Evolutionary conservation across 2,329 filamentous ascomycete genomes (phyloP).

Genomic region (Metarhizium anisopliae): DNA sequence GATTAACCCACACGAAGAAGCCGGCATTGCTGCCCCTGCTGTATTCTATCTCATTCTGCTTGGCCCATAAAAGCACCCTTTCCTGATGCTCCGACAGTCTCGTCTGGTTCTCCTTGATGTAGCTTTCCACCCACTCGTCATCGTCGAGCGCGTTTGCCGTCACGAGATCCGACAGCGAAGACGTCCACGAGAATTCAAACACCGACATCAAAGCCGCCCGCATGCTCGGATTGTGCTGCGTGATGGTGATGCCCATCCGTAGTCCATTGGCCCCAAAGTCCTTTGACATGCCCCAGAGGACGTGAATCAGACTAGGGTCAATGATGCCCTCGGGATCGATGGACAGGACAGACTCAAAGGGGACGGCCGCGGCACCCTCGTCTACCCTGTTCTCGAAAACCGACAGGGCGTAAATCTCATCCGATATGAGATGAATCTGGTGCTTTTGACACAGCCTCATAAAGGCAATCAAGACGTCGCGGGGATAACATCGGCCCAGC

Average conservation of each 20-base stretch:
- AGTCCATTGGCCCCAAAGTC: conserved; percentile 51
- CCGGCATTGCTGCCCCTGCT: conserved; percentile 39
- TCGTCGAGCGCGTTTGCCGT: conserved; percentile 35
- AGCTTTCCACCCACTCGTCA: conserved; percentile 31
- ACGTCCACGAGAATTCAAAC: conserved; percentile 34
- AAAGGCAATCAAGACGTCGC: conserved; percentile 26
- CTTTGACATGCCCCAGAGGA: conserved; percentile 37
- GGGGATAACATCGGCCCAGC: conserved; percentile 37
- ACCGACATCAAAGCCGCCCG: conserved; percentile 25
- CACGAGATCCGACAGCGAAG: conserved; percentile 32
- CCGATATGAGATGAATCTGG: conserved; percentile 42
- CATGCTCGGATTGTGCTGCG: conserved; percentile 32
- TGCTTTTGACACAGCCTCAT: conserved; percentile 39
- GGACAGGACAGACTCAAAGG: conserved; percentile 37
- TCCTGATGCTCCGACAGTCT: conserved; percentile 30
- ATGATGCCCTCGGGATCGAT: conserved; percentile 35
- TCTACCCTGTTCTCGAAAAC: conserved; percentile 33
- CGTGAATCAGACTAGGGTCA: conserved; percentile 40
- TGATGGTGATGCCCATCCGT: conserved; percentile 39
- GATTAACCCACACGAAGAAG: conserved; percentile 46
- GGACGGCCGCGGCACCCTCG: conserved; percentile 11
- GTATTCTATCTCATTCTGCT: conserved; percentile 32
- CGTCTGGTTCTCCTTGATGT: conserved; percentile 32
- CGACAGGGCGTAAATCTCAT: conserved; percentile 43
- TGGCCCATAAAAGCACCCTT: conserved; percentile 26